phyloP scores from a whole-genome alignment of 352 stramenopile genomes.

The Elongisporangium prolatum region DNA sequence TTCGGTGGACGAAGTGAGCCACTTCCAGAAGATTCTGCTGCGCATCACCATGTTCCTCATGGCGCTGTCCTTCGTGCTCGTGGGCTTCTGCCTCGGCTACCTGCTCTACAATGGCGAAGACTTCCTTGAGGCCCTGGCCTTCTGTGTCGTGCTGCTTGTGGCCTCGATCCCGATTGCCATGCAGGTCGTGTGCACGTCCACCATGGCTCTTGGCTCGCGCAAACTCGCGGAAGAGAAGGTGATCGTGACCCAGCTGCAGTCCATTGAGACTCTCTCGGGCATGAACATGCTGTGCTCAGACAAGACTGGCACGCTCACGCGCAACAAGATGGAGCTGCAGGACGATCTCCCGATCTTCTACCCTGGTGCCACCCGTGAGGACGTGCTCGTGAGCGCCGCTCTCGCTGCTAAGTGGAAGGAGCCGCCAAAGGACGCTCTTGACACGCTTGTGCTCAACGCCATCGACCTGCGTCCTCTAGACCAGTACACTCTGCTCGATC shows the following conservation, averaged over 20 bases:
- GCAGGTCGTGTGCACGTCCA: slow-evolving; percentile 91
- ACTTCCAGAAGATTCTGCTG: slow-evolving; percentile 91
- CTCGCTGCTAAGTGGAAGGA: slow-evolving; percentile 94
- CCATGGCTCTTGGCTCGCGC: slow-evolving; percentile 89
- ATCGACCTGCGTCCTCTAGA: slow-evolving; percentile 83
- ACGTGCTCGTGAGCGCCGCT: slow-evolving; percentile 88
- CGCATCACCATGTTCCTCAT: slow-evolving; percentile 92
- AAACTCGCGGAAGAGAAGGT: slow-evolving; percentile 90
- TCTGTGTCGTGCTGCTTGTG: slow-evolving; percentile 89
- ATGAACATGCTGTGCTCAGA: slow-evolving; percentile 96
- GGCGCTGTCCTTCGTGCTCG: slow-evolving; percentile 81
- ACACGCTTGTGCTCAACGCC: slow-evolving; percentile 89
- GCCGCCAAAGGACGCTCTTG: slow-evolving; percentile 89
- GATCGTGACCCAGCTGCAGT: slow-evolving; percentile 88
- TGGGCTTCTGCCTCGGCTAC: slow-evolving; percentile 83
- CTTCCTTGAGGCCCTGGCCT: slow-evolving; percentile 78
- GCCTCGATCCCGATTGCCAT: slow-evolving; percentile 93
- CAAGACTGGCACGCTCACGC: slow-evolving; percentile 95
- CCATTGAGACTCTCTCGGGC: slow-evolving; percentile 90
- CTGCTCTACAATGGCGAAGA: slow-evolving; percentile 80
- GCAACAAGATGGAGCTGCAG: slow-evolving; percentile 94
- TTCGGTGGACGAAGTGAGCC: slow-evolving; percentile 62
- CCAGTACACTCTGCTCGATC: slow-evolving; percentile 79
- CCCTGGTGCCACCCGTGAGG: slow-evolving; percentile 70
- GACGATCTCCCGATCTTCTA: slow-evolving; percentile 89